phyloP scores from a whole-genome alignment of 441 rosid species.

The Cnidoscolus chayamansa region DNA sequence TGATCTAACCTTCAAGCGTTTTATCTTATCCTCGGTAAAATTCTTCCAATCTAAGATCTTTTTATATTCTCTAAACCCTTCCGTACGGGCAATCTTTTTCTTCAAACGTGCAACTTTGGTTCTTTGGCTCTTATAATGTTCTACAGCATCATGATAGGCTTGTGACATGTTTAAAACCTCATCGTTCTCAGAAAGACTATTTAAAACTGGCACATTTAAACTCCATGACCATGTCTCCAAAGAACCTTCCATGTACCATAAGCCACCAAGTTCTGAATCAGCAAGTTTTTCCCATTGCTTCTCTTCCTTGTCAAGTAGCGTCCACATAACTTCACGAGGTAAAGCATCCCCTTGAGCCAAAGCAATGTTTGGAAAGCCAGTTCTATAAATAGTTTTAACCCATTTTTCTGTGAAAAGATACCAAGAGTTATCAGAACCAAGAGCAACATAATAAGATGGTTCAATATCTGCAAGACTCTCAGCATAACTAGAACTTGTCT shows the following conservation, averaged over 20 bases:
- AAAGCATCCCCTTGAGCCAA: conserved; percentile 62
- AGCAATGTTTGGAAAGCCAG: conserved; percentile 78
- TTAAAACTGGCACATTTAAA: conserved; percentile 84
- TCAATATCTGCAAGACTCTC: conserved; percentile 36
- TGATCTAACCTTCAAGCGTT: conserved; percentile 65
- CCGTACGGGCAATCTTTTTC: conserved; percentile 79
- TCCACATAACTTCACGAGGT: conserved; percentile 69
- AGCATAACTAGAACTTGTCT: conserved; percentile 25
- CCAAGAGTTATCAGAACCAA: conserved; percentile 96
- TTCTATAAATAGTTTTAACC: conserved; percentile 66
- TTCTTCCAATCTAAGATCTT: conserved; percentile 61
- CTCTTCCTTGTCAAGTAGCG: conserved; percentile 57
- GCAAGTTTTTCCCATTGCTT: conserved; percentile 78
- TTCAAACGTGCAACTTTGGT: conserved; percentile 72
- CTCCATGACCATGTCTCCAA: conserved; percentile 98
- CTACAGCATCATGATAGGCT: conserved; percentile 55
- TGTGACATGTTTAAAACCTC: conserved; percentile 55
- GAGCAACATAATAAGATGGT: conserved; percentile 69
- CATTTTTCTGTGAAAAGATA: conserved; percentile 86
- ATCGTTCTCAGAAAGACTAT: conserved; percentile 70
- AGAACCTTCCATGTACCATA: conserved; percentile 85
- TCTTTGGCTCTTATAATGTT: conserved; percentile 64
- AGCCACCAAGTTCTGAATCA: conserved; percentile 65
- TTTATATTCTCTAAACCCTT: conserved; percentile 78
- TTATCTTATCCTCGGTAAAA: conserved; percentile 70